Base-by-base conservation (phyloP, 768 basidiomycete species). In the Leccinum boreale region DNA sequence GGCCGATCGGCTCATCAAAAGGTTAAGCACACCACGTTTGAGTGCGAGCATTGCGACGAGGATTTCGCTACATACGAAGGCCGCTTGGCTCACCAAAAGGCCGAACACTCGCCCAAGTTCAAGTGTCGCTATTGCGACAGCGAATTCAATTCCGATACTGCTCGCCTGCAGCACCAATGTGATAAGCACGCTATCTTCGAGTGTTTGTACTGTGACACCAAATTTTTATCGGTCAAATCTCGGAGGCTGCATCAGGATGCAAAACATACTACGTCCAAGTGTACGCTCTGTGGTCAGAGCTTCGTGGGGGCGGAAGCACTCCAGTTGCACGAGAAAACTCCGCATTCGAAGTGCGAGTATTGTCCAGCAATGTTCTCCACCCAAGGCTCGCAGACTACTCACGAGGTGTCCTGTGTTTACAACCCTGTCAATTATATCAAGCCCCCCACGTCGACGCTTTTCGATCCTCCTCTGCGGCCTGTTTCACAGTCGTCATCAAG, bases 1-100 rank as follows among this genome's bases (percentile, higher is more conserved):
- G 61, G 56, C 0, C 58, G 58, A 7, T 36, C 44, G n/a, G 6
- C 52, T 2, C 69, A 72, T 35, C 35, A 66, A 24, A 12, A 17
- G 2, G 46, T 56, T 2, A 54, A 62, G 8, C 68, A 70, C 35
- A 11, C 50, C 17, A 1, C 1, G 21, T 61, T 63, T 55, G 46
- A 55, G 21, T 71, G 63, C 42, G 33, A 52, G 2, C 28, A 61
- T 23, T 65, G 56, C 12, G 50, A 55, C 5, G 19, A 24, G 3
- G 21, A 47, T 2, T 69, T 67, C 44, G 1, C n/a, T 10, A 56
- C 65, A 1, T 15, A 46, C 4, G 17, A 47, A 0, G 56, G 54
- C 7, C 50, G 61, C 2, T 33, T 60, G 3, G 42, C 57, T 7
- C 67, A 69, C 21, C 35, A 59, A 15, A 8, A 46, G 0, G 57